A percentile compares a stretch with the other conserved stretches of the same genome.
phyloP scores from a whole-genome alignment of 768 basidiomycete species.

The Trametes meyenii region DNA sequence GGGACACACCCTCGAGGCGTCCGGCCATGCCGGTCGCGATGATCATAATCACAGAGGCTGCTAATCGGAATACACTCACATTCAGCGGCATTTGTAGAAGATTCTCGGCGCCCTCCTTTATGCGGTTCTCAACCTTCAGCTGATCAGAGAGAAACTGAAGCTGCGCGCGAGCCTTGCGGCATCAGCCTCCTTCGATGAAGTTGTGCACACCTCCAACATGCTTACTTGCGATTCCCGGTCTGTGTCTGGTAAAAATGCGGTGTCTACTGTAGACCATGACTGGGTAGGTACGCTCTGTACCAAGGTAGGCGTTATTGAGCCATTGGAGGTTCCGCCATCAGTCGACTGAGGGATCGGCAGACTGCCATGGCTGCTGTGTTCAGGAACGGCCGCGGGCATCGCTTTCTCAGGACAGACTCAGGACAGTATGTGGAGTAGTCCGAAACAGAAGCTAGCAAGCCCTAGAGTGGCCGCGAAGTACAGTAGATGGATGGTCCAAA shows the following conservation, averaged over 20 bases:
- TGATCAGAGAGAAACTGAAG: conserved; percentile 67
- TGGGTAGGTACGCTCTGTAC: conserved; percentile 6
- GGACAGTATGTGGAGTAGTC: not conserved
- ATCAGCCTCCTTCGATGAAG: not conserved
- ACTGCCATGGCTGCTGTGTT: conserved; percentile 11
- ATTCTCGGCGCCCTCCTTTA: conserved; percentile 92
- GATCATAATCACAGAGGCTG: not conserved
- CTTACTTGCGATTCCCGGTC: conserved; percentile 18
- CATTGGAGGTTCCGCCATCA: conserved; percentile 12
- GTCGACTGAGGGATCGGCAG: conserved; percentile 9
- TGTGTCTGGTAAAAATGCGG: not conserved
- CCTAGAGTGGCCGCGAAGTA: not conserved
- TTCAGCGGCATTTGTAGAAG: conserved; percentile 69
- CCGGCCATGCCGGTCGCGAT: not conserved
- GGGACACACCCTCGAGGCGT: not conserved
- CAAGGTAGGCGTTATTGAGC: conserved; percentile 1
- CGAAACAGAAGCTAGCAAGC: not conserved
- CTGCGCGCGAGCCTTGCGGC: conserved; percentile 30
- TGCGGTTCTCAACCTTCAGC: conserved; percentile 75
- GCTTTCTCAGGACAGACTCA: not conserved
- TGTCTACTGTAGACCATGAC: conserved; percentile 3
- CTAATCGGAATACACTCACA: conserved; percentile 37
- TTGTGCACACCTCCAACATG: not conserved
- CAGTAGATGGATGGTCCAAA: not conserved
- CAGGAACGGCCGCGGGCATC: conserved; percentile 7